Evolutionary conservation across 805 yeast genomes (phyloP), one percentile per base, ranked within the genome.

Genomic region (Wickerhamiella sorbophila): DNA sequence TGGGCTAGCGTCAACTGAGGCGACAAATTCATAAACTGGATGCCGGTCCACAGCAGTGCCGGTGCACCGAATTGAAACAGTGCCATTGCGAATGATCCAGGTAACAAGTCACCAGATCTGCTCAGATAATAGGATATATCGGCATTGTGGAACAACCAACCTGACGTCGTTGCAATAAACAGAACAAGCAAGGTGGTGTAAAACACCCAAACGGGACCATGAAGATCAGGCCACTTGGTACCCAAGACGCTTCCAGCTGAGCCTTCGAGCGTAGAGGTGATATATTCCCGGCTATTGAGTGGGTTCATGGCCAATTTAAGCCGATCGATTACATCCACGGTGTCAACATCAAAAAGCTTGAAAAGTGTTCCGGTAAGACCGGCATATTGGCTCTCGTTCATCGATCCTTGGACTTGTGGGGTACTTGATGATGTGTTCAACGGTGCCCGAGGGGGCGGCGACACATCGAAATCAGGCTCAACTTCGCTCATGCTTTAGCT

Each of bases 181-280:
- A 83, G 66, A 26, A 78, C 64, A 48, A 82, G 74, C 1, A 83
- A 74, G 39, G 84, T 72, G 0, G 94, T 79, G 0, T 86, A 85
- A 10, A 88, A 81, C 35, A 87, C 76, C 97, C 97, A 87, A 16
- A 85, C 65, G 5, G 93, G 80, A 0, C 95, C 95, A 58, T 85
- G 88, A 41, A 87, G 62, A 53, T 87, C 97, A 3, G 79, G 74
- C 41, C 48, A 44, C 14, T 67, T 65, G 32, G 67, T 67, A 36
- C 66, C 65, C 50, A 65, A 49, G 4, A 49, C 44, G 36, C 40
- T 24, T 26, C 37, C 33, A 69, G 49, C 15, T 27, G 46, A 48
- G 19, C 45, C 44, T 26, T 52, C 57, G 21, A 54, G 50, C 17
- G 47, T 42, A 18, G 52, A 56, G 18, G 44, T 43, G 17, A 58